Base-by-base conservation (phyloP, 2,329 filamentous ascomycete species). In the Diaporthe citriasiana region DNA sequence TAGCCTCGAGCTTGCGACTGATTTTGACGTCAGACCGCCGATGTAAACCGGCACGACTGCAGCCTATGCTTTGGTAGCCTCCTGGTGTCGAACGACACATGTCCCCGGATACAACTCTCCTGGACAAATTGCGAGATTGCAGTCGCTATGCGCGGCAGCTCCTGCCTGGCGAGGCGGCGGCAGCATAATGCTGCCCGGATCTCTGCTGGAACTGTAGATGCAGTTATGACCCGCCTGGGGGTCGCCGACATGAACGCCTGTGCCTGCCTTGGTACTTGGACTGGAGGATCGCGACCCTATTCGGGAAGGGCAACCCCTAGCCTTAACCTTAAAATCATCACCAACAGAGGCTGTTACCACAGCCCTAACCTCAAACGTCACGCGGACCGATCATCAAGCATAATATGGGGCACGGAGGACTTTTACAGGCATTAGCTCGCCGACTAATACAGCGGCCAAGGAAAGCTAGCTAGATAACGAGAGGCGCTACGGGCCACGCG, bases 281-380 rank as follows among this genome's bases (percentile, higher is more conserved):
- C 53, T 53, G 33, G 63, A 68, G 63, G 63, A 68, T 68, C 63
- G 33, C 45, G 63, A 40, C 63, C 63, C 63, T 25, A 51, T 51
- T 51, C 45, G 27, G 63, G 45, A 66, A 66, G 33, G 22, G 45
- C 63, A 27, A 10, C 30, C 19, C 63, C 63, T 68, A 68, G 63
- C 33, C 47, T 51, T 53, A 68, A 68, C 63, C 63, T 68, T 68
- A 68, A 68, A 57, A 38, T 22, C 59, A 68, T n/a, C 47, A 25
- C 63, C 47, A 68, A 9, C 63, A 66, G 63, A 51, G 22, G 45
- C 63, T 66, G 63, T 51, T 66, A 66, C 63, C 63, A 59, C 42
- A 50, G 55, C 40, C 69, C 69, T 71, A 59, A 71, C 55, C 55
- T 71, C 57, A 57, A 60, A 71, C 42, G 56, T 71, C 69, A 71